Conservation (phyloP, 345 rosid species). For the Murraya koenigii region DNA sequence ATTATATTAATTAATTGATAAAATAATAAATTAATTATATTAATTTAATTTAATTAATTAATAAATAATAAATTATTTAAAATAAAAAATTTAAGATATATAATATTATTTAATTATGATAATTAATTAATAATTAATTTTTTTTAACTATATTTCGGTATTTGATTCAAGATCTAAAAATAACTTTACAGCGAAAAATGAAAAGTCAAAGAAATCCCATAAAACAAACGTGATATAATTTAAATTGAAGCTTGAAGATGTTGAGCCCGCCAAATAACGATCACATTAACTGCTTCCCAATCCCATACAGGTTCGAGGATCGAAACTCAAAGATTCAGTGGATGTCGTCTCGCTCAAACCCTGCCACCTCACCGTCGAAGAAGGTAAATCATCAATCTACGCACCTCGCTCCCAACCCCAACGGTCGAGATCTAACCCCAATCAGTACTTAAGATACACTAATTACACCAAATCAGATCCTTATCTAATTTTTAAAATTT, state of each 20-base stretch:
- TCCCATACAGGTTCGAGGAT: constrained; percentile 64
- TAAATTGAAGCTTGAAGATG: neutral
- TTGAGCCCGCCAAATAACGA: neutral
- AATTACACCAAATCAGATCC: neutral
- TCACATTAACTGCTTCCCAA: neutral
- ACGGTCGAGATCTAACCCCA: constrained; percentile 7
- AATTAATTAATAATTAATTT: too few species aligned
- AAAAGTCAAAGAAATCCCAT: too few species aligned
- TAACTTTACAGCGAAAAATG: neutral
- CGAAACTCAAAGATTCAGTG: constrained; percentile 71
- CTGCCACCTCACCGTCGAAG: constrained; percentile 65
- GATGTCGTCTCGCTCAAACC: constrained; percentile 87
- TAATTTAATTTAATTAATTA: too few species aligned
- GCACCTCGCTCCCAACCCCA: constrained; percentile 10
- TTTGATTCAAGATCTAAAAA: too few species aligned
- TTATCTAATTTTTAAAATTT: neutral
- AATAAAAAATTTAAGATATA: too few species aligned
- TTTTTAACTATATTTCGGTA: too few species aligned
- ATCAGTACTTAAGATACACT: neutral
- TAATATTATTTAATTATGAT: too few species aligned
- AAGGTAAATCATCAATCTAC: constrained; percentile 38
- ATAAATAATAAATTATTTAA: too few species aligned
- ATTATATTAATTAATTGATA: too few species aligned
- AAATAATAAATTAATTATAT: too few species aligned
- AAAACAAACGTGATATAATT: too few species aligned